A percentile compares a stretch with the other conserved stretches of the same genome.
Conservation (phyloP, 495 filamentous ascomycete species). For the Collariella sp. region DNA sequence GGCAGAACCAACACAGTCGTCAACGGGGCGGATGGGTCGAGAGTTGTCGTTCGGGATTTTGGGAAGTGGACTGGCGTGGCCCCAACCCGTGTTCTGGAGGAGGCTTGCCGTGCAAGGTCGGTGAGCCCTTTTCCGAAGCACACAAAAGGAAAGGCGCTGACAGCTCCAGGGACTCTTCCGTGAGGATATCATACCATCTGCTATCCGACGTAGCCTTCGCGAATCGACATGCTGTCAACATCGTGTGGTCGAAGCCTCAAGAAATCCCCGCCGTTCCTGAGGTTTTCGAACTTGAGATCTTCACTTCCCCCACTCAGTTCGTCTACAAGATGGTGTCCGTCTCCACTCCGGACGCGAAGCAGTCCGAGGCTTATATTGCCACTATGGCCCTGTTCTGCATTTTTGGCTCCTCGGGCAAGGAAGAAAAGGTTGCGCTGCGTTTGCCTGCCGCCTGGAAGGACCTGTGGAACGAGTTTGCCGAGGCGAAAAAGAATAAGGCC, state of each 20-base stretch:
- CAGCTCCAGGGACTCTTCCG: slow-evolving; percentile 52
- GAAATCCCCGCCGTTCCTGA: slow-evolving; percentile 41
- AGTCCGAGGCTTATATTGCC: slow-evolving; percentile 80
- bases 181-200: slow-evolving; percentile 55
- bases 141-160: slow-evolving; percentile 11
- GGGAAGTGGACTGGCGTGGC: slow-evolving; percentile 65
- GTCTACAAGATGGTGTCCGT: slow-evolving; percentile 63
- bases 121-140: slow-evolving; percentile 12
- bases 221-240: slow-evolving; percentile 60
- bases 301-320: slow-evolving; percentile 33
- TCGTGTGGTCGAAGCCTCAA: slow-evolving; percentile 74
- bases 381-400: slow-evolving; percentile 74
- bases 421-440: slow-evolving; percentile 75
- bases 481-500: slow-evolving; percentile 55
- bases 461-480: slow-evolving; percentile 71
- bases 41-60: slow-evolving; percentile 66
- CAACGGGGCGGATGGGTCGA: slow-evolving; percentile 41
- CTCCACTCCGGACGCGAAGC: slow-evolving; percentile 64
- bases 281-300: slow-evolving; percentile 37
- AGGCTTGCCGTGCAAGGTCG: slow-evolving; percentile 75
- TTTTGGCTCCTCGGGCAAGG: slow-evolving; percentile 65
- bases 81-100: slow-evolving; percentile 68
- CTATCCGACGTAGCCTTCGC: slow-evolving; percentile 64
- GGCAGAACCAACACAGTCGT: slow-evolving; percentile 45
- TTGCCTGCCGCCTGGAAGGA: slow-evolving; percentile 76